Base-by-base conservation (phyloP, 805 yeast species). In the Starmerella stellata region DNA sequence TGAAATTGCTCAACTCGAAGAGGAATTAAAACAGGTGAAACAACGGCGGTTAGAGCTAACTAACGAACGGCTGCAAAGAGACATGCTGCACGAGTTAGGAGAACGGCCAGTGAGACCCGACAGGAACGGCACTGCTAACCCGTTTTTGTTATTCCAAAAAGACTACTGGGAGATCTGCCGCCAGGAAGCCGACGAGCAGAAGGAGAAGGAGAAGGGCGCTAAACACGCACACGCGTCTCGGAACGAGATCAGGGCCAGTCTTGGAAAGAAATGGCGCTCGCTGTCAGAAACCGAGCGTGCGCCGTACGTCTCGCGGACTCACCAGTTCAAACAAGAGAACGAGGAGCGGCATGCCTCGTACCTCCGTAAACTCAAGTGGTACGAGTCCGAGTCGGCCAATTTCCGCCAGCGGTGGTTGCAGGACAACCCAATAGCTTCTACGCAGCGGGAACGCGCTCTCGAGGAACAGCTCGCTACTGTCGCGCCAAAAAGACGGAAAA, bases 131-230 rank as follows among this genome's bases (percentile, higher is more conserved):
- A 53, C 52, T 21, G 59, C 64, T 3, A 61, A 61, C 42, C 66
- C 66, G 18, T 61, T 59, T 36, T 41, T 61, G 28, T 49, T 61
- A 4, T 61, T 58, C 44, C 65, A 61, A 38, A 61, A 61, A 38
- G 60, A 57, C 29, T 58, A 57, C 42, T 61, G 66, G 66, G 63
- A 60, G 7, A 50, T 51, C 17, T 56, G 64, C 38, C 52, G 63
- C 16, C 46, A 50, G 23, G 57, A 54, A 33, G 54, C 63, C 3
- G 64, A 61, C 36, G 45, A 45, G 18, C 46, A 44, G 27, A 55
- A 56, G 38, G 59, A 52, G 33, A 42, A 44, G 14, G 50, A 49
- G 16, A 44, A 44, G 24, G 39, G 47, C 8, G 46, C 52, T 1
- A 56, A 55, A 4, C 37, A 29, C 7, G 39, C 32, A 4, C 61